phyloP scores from a whole-genome alignment of 139 green algal species.

The Medakamo hakoo region DNA sequence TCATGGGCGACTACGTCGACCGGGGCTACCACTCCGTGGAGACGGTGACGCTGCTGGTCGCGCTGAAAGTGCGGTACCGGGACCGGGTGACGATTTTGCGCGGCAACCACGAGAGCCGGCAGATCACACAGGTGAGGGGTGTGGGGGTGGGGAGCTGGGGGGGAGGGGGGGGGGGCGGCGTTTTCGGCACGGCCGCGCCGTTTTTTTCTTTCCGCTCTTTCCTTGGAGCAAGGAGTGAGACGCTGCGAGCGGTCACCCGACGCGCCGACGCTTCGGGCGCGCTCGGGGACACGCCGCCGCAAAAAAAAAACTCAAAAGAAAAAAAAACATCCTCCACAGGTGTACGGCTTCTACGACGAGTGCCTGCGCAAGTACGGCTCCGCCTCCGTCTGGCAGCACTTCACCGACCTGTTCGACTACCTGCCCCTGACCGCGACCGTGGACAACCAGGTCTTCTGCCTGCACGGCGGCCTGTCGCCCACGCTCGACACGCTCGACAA shows the following conservation, averaged over 20 bases:
- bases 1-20: conserved; percentile 99
- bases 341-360: conserved; percentile 99
- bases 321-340: no score
- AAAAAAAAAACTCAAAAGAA: no score
- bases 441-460: conserved; percentile 93
- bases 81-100: conserved; percentile 94
- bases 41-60: conserved; percentile 80
- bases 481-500: conserved; percentile 95
- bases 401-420: conserved; percentile 99
- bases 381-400: conserved; percentile 93
- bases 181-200: no score
- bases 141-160: no score
- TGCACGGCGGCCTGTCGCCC: conserved; percentile 89
- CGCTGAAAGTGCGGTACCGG: conserved; percentile 79
- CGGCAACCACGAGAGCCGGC: conserved; percentile 95
- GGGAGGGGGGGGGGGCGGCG: no score
- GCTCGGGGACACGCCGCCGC: no score
- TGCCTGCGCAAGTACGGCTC: conserved; percentile 98
- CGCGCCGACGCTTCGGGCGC: no score
- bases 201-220: no score
- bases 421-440: conserved; percentile 91
- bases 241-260: no score
- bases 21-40: conserved; percentile 94
- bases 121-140: conserved; percentile 92
- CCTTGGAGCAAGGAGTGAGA: no score